Evolutionary conservation across 2,329 filamentous ascomycete species (phyloP).

Genomic region (Colletotrichum sp.): DNA sequence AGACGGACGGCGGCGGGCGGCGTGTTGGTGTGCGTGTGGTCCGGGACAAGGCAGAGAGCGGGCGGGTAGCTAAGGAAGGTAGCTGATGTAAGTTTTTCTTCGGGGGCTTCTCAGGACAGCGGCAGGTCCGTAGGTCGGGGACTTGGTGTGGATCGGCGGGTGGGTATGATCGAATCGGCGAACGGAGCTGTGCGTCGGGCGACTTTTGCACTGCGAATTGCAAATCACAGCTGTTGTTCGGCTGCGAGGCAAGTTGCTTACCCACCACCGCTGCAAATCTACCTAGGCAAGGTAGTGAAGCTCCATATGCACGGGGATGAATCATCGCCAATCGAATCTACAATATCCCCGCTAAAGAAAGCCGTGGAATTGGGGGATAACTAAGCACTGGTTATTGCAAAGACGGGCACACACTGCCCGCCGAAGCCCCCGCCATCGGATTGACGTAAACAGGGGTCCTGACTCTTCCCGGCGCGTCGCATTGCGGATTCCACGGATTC

Average conservation of each 20-base stretch:
- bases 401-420: not conserved
- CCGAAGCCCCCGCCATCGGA: not conserved
- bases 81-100: not conserved
- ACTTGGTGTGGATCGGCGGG: not conserved
- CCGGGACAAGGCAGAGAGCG: not conserved
- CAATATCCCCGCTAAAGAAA: conserved; percentile 3
- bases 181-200: not conserved
- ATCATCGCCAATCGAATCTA: conserved; percentile 12
- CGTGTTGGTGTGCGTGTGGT: not conserved
- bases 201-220: not conserved
- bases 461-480: not conserved
- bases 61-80: not conserved
- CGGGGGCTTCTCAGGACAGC: not conserved
- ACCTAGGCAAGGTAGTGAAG: not conserved
- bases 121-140: not conserved
- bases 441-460: not conserved
- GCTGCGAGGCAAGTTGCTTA: not conserved
- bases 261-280: not conserved
- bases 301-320: conserved; percentile 11
- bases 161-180: not conserved
- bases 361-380: conserved; percentile 10
- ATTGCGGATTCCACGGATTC: not conserved
- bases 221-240: not conserved
- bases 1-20: not conserved
- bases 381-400: not conserved